phyloP scores from a whole-genome alignment of 2,329 filamentous ascomycete genomes.

The Epicoccum sorghinum region DNA sequence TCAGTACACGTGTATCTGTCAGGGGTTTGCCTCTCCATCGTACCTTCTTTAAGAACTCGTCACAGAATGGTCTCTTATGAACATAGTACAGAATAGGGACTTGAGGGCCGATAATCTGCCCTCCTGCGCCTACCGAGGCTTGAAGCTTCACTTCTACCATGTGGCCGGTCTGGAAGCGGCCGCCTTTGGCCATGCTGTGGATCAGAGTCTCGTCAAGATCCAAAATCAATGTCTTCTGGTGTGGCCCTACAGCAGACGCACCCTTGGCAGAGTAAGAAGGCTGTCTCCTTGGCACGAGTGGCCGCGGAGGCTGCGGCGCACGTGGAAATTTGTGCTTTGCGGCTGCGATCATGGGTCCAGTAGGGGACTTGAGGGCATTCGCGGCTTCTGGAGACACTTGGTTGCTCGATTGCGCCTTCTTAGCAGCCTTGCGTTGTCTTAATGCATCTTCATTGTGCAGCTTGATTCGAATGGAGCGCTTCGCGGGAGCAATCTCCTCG shows the following conservation, averaged over 20 bases:
- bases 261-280: slow-evolving; percentile 74
- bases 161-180: slow-evolving; percentile 92
- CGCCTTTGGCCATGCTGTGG: slow-evolving; percentile 96
- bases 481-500: slow-evolving; percentile 70
- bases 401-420: slow-evolving; percentile 57
- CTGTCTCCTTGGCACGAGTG: slow-evolving; percentile 85
- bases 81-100: slow-evolving; percentile 99
- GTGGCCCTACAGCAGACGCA: slow-evolving; percentile 44
- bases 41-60: slow-evolving; percentile 90
- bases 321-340: slow-evolving; percentile 74
- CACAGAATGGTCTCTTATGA: slow-evolving; percentile 95
- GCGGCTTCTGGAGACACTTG: slow-evolving; percentile 55
- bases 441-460: slow-evolving; percentile 80
- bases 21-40: slow-evolving; percentile 25
- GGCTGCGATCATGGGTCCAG: slow-evolving; percentile 73
- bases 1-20: slow-evolving; percentile 24
- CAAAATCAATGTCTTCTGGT: slow-evolving; percentile 89
- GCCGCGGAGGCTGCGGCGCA: slow-evolving; percentile 84
- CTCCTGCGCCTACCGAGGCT: slow-evolving; percentile 70
- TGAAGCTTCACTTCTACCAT: slow-evolving; percentile 98
- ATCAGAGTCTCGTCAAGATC: slow-evolving; percentile 98
- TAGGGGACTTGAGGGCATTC: slow-evolving; percentile 87
- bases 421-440: slow-evolving; percentile 74
- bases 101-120: slow-evolving; percentile 76
- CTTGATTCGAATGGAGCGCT: slow-evolving; percentile 89